Conservation (phyloP, 352 stramenopile species). For the Peronospora belbahrii region DNA sequence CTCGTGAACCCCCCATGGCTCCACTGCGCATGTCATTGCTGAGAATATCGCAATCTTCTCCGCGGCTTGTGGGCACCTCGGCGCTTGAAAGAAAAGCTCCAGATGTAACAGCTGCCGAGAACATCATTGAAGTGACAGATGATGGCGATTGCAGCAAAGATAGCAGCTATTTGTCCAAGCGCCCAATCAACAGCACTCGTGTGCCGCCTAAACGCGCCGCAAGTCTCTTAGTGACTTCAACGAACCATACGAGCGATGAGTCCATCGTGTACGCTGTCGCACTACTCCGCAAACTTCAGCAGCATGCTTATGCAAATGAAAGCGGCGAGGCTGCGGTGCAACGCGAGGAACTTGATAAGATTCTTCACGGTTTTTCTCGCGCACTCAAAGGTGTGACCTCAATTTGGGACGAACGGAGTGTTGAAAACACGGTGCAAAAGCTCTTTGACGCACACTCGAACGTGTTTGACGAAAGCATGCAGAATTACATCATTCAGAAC, state of each 20-base stretch:
- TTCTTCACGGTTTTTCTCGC: slow-evolving; percentile 51
- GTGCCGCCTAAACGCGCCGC: slow-evolving; percentile 6
- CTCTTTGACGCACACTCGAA: slow-evolving; percentile 72
- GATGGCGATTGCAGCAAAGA: slow-evolving; percentile 8
- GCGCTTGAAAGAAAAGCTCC: slow-evolving; percentile 10
- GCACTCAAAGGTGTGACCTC: slow-evolving; percentile 40
- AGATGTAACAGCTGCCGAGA: neutral
- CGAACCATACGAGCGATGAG: slow-evolving; percentile 30
- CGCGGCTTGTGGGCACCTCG: slow-evolving; percentile 16
- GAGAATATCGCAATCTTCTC: slow-evolving; percentile 24
- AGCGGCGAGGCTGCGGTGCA: slow-evolving; percentile 31
- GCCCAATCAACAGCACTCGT: slow-evolving; percentile 1
- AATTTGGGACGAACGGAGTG: slow-evolving; percentile 34
- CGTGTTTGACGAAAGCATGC: slow-evolving; percentile 80
- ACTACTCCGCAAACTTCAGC: slow-evolving; percentile 49
- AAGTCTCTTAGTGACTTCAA: slow-evolving; percentile 15
- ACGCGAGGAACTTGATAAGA: slow-evolving; percentile 47
- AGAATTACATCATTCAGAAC: slow-evolving; percentile 84
- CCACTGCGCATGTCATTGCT: slow-evolving; percentile 6
- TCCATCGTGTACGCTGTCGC: slow-evolving; percentile 51
- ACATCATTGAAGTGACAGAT: slow-evolving; percentile 11
- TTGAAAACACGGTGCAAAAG: slow-evolving; percentile 61
- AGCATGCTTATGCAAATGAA: slow-evolving; percentile 28
- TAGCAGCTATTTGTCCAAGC: neutral
- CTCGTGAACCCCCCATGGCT: slow-evolving; percentile 7